Evolutionary conservation across 1,284 basidiomycete genomes (phyloP).

Genomic region (Ustilago xerochloae): DNA sequence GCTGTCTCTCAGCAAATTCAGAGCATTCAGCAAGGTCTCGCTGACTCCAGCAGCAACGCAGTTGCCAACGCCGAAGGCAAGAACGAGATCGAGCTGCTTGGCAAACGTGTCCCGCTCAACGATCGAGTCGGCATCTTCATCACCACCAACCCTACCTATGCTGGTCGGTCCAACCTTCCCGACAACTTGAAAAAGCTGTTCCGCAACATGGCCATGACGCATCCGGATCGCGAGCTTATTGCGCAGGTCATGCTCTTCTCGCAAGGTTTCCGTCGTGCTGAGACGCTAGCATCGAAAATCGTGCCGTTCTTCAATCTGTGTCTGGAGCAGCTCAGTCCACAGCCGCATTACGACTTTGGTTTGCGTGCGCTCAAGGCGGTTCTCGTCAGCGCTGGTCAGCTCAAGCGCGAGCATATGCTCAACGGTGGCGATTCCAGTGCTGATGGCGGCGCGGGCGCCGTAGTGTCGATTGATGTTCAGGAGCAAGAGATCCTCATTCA

Average conservation of each 20-base stretch:
- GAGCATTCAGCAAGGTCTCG: conserved; percentile 95
- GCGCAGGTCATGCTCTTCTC: conserved; percentile 99
- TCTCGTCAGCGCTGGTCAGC: conserved; percentile 92
- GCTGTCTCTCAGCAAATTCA: conserved; percentile 99
- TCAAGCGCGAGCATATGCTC: conserved; percentile 80
- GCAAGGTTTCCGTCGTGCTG: conserved; percentile 97
- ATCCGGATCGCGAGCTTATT: conserved; percentile 96
- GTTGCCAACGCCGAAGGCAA: conserved; percentile 7
- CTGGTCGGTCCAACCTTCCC: conserved; percentile 94
- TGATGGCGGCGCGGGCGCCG: no score
- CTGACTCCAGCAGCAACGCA: conserved; percentile 69
- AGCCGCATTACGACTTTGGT: conserved; percentile 99
- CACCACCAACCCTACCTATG: conserved; percentile 94
- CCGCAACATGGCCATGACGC: conserved; percentile 98
- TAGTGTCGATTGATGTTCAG: conserved; percentile 70
- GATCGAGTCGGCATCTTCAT: conserved; percentile 95
- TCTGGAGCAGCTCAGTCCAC: conserved; percentile 93
- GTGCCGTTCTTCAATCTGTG: conserved; percentile 99
- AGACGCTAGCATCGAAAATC: conserved; percentile 93
- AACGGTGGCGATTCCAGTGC: conserved; percentile 21
- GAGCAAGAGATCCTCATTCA: conserved; percentile 98
- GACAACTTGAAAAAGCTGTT: conserved; percentile 94
- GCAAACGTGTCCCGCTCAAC: conserved; percentile 91
- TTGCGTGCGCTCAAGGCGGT: conserved; percentile 97
- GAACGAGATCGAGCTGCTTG: conserved; percentile 79